These are phyloP conservation scores for Aureobasidium sp. DNA, from an alignment of 2,329 filamentous ascomycete genomes.

Conservation along the genomic window DNA sequence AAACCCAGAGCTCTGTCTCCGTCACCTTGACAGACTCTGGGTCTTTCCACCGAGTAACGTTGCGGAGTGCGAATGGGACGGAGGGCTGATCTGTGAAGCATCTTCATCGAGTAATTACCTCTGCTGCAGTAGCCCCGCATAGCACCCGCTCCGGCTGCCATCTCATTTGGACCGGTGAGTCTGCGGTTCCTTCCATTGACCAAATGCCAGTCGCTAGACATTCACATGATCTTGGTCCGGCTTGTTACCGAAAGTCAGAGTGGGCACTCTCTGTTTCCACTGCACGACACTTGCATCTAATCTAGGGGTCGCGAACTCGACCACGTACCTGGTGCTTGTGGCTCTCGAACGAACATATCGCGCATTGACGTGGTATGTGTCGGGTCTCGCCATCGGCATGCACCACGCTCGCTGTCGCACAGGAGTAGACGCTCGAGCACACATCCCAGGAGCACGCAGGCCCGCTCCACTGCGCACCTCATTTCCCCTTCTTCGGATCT, in stretches of 20 bases:
- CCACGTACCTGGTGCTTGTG: conserved; percentile 14
- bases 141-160: not conserved
- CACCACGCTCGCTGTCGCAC: conserved; percentile 13
- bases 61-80: not conserved
- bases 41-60: not conserved
- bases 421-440: conserved; percentile 13
- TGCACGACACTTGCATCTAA: conserved; percentile 11
- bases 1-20: not conserved
- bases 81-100: not conserved
- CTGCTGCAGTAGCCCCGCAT: conserved; percentile 14
- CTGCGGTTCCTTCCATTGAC: not conserved
- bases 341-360: conserved; percentile 5
- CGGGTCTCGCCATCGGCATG: conserved; percentile 13
- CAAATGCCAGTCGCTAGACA: not conserved
- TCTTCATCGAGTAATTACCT: not conserved
- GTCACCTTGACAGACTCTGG: not conserved
- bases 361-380: conserved; percentile 8
- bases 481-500: conserved; percentile 4
- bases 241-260: conserved; percentile 11
- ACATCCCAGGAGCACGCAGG: conserved; percentile 1
- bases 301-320: not conserved
- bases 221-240: conserved; percentile 13
- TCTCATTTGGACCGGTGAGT: conserved; percentile 5
- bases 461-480: conserved; percentile 1
- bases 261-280: not conserved